These are phyloP conservation scores for Suillus decipiens DNA, from an alignment of 768 basidiomycete genomes.

Conservation along the genomic window DNA sequence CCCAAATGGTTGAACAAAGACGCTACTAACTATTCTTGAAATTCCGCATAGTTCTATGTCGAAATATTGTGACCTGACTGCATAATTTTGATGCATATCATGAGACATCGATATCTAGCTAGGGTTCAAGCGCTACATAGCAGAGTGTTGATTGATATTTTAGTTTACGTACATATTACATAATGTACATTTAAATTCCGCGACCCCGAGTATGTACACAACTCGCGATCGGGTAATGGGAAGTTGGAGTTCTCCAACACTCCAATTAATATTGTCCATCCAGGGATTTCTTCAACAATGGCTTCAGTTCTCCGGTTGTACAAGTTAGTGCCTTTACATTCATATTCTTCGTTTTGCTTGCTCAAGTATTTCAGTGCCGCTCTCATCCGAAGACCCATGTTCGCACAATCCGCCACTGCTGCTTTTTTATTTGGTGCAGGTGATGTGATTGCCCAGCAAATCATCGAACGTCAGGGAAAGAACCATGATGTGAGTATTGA, in stretches of 20 bases:
- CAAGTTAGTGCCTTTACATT: slow-evolving; percentile 31
- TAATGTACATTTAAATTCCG: not conserved
- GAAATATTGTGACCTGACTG: not conserved
- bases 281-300: slow-evolving; percentile 31
- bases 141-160: too few species aligned
- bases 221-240: not conserved
- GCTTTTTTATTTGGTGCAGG: slow-evolving; percentile 71
- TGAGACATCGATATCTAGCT: not conserved
- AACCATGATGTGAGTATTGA: slow-evolving; percentile 69
- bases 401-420: slow-evolving; percentile 65
- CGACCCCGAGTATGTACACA: not conserved
- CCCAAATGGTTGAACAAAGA: not conserved
- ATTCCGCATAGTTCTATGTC: not conserved
- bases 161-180: not conserved
- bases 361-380: slow-evolving; percentile 44
- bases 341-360: not conserved
- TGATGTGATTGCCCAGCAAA: slow-evolving; percentile 86
- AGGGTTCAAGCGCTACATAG: too few species aligned
- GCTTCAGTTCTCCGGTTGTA: slow-evolving; percentile 46
- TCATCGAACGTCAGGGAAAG: slow-evolving; percentile 67
- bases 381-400: slow-evolving; percentile 61
- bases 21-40: not conserved
- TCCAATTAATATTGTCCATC: too few species aligned
- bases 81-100: not conserved
- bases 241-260: not conserved